Conservation (phyloP, 2,329 filamentous ascomycete species). For the Cytospora paraplurivora region DNA sequence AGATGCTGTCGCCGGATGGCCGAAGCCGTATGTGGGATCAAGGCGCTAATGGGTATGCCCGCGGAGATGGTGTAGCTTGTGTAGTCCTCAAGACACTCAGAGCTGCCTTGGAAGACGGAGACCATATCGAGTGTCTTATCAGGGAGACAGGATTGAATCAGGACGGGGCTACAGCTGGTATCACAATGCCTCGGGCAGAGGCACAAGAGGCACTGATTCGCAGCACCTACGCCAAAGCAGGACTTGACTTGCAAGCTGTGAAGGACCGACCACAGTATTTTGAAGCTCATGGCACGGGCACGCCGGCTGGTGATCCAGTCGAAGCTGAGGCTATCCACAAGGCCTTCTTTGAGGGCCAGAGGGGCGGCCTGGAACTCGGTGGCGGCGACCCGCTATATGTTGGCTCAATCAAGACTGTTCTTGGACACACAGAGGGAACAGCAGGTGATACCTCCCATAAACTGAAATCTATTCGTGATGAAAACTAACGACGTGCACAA, state of each 20-base stretch:
- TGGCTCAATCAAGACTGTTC: too few relatives aligned
- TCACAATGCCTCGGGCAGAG: conserved; percentile 49
- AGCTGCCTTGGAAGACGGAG: conserved; percentile 49
- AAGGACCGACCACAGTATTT: conserved; percentile 42
- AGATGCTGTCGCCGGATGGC: conserved; percentile 43
- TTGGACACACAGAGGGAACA: background rate
- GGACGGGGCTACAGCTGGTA: conserved; percentile 39
- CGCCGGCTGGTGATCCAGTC: conserved; percentile 30
- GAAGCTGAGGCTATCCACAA: conserved; percentile 40
- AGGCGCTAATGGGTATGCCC: conserved; percentile 52
- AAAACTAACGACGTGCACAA: conserved; percentile 45
- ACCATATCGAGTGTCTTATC: conserved; percentile 44
- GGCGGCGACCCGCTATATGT: background rate
- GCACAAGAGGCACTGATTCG: conserved; percentile 45
- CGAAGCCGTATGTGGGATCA: conserved; percentile 47
- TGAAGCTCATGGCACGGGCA: conserved; percentile 41
- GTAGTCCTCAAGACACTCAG: conserved; percentile 50
- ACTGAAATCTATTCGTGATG: too few relatives aligned
- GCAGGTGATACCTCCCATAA: too few relatives aligned
- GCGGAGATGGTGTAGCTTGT: conserved; percentile 52
- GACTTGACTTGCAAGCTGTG: conserved; percentile 35
- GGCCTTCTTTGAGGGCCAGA: conserved; percentile 33
- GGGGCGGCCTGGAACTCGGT: too few relatives aligned
- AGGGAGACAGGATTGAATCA: conserved; percentile 45
- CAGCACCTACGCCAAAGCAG: conserved; percentile 43